These are phyloP conservation scores for Trichoderma parareesei DNA, from an alignment of 495 filamentous ascomycete species.

Conservation along the genomic window DNA sequence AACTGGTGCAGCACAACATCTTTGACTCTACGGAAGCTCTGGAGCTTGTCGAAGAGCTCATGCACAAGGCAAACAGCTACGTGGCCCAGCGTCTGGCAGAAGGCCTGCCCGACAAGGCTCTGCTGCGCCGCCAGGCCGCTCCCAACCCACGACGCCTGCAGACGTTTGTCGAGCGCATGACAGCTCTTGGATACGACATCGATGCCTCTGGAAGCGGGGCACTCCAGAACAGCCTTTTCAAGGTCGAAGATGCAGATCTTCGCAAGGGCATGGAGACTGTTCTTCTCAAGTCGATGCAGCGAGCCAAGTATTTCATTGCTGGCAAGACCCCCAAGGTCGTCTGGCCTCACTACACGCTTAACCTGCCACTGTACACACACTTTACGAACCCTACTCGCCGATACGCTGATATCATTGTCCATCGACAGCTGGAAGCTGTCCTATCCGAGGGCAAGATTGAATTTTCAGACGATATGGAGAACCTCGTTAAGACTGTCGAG, in stretches of 20 bases:
- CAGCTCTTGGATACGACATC: conserved; percentile 76
- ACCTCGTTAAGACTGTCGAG: conserved; percentile 84
- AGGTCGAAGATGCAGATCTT: conserved; percentile 74
- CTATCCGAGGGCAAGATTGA: conserved; percentile 76
- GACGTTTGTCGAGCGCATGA: conserved; percentile 89
- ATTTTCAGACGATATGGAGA: conserved; percentile 83
- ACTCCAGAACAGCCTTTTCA: conserved; percentile 88
- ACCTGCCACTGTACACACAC: conserved; percentile 90
- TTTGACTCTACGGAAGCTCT: conserved; percentile 85
- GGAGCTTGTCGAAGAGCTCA: conserved; percentile 90
- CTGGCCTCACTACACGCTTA: conserved; percentile 82
- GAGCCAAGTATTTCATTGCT: conserved; percentile 88
- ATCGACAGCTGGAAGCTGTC: conserved; percentile 85
- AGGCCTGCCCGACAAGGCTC: conserved; percentile 82
- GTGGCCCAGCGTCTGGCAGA: conserved; percentile 76
- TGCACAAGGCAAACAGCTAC: conserved; percentile 80
- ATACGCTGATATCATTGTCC: conserved; percentile 90
- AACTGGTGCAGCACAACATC: conserved; percentile 91
- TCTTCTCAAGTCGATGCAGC: conserved; percentile 86
- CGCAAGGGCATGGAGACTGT: conserved; percentile 98
- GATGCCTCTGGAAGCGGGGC: conserved; percentile 84
- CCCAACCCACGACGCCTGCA: conserved; percentile 84
- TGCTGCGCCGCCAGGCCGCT: conserved; percentile 76
- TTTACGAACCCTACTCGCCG: conserved; percentile 94
- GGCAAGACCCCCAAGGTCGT: conserved; percentile 64